Evolutionary conservation across 257 asterid genomes (phyloP).

Genomic region (Forsythia viridissima): DNA sequence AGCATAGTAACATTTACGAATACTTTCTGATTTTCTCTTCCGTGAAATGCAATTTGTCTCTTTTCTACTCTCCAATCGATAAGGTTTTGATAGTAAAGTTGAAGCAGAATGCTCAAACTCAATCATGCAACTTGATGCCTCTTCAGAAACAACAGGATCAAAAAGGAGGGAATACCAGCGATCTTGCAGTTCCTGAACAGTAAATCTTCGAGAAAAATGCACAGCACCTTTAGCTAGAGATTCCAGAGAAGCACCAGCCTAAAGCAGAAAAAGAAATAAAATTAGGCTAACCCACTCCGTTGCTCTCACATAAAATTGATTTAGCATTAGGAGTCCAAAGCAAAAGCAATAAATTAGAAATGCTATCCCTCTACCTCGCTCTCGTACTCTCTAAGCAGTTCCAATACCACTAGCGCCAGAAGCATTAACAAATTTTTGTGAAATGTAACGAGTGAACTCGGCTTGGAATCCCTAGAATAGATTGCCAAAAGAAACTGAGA

Average conservation of each 20-base stretch:
- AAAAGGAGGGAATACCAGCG: conserved; percentile 89
- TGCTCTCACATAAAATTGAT: background rate
- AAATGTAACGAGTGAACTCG: background rate
- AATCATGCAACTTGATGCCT: conserved; percentile 59
- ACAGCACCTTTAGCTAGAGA: conserved; percentile 90
- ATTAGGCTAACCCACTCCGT: background rate
- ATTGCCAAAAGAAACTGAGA: background rate
- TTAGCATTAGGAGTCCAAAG: background rate
- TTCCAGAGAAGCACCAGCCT: conserved; percentile 95
- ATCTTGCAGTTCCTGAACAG: conserved; percentile 61
- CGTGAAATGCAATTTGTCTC: conserved; percentile 30
- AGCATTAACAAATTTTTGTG: background rate
- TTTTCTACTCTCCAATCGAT: conserved; percentile 37
- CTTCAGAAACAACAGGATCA: conserved; percentile 61
- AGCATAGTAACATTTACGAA: conserved; percentile 57
- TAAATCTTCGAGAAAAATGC: conserved; percentile 69
- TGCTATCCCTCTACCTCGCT: background rate
- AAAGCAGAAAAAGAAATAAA: conserved; percentile 4
- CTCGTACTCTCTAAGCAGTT: background rate
- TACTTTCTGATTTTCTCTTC: conserved; percentile 65
- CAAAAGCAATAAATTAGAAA: background rate
- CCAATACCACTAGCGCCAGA: background rate
- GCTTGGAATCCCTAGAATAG: background rate
- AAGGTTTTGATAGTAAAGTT: conserved; percentile 34
- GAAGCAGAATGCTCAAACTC: conserved; percentile 45